Percentiles rank a stretch among this genome's conserved stretches.
Conservation (phyloP, 805 yeast species). For the Debaryomyces hansenii region DNA sequence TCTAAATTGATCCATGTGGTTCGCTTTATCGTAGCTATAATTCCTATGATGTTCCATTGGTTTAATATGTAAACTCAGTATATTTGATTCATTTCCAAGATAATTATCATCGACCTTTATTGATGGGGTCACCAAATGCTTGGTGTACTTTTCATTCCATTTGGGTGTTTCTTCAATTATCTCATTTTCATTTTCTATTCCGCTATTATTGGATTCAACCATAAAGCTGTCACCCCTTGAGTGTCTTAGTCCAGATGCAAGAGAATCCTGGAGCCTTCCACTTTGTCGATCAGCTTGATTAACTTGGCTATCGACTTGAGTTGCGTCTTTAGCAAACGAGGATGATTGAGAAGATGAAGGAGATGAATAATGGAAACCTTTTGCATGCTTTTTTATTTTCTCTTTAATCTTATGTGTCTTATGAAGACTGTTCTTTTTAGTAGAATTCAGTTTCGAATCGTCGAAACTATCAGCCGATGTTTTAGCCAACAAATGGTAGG, state of each 20-base stretch:
- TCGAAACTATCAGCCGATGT: not conserved
- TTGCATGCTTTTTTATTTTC: constrained; percentile 8
- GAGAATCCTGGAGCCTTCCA: not conserved
- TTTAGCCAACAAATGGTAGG: not conserved
- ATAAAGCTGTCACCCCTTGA: not conserved
- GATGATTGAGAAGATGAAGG: constrained; percentile 1
- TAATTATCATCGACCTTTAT: not conserved
- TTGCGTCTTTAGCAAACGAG: not conserved
- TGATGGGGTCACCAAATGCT: not conserved
- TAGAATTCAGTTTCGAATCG: not conserved
- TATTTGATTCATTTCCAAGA: not conserved
- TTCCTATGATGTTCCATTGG: not conserved
- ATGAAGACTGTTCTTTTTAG: constrained; percentile 4
- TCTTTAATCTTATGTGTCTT: constrained; percentile 5
- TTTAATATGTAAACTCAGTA: not conserved
- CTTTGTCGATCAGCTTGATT: not conserved
- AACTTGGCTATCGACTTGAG: not conserved
- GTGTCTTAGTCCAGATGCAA: not conserved
- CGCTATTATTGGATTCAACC: not conserved
- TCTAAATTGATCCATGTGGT: not conserved
- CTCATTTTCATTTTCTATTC: not conserved
- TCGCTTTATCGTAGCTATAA: not conserved
- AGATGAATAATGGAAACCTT: constrained; percentile 8
- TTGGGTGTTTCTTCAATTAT: not conserved
- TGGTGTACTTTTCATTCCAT: not conserved